Evolutionary conservation across 306 rosid genomes (phyloP).

Genomic region (Cucurbita maxima): DNA sequence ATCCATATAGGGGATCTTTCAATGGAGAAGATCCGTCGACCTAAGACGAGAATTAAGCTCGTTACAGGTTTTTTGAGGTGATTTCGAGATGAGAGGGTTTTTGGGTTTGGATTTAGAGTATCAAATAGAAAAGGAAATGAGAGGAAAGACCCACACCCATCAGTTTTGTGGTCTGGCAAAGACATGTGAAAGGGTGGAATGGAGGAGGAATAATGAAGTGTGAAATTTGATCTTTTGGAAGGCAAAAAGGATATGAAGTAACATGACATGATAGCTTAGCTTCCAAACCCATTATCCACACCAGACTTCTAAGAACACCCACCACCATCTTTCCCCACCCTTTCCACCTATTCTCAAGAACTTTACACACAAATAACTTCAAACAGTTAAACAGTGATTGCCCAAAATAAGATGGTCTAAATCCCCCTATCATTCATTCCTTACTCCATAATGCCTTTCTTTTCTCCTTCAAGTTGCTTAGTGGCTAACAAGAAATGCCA

Average conservation of each 20-base stretch:
- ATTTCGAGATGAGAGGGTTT: no score
- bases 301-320: neutral
- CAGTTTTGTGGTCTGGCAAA: neutral
- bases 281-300: neutral
- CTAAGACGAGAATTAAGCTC: no score
- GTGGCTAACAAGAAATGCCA: slow-evolving; percentile 1
- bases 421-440: neutral
- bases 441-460: neutral
- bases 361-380: neutral
- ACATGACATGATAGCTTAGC: slow-evolving; percentile 4
- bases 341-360: neutral
- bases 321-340: neutral
- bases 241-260: neutral
- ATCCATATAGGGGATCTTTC: no score
- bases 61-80: no score
- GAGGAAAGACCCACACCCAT: slow-evolving; percentile 1
- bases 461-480: neutral
- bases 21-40: no score
- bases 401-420: neutral
- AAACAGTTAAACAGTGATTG: neutral
- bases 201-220: neutral
- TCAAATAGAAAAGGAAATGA: neutral
- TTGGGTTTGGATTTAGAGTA: neutral
- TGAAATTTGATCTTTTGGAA: neutral
- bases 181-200: neutral